Base-by-base conservation (phyloP, 495 filamentous ascomycete species). In the Talaromyces thailandensis region DNA sequence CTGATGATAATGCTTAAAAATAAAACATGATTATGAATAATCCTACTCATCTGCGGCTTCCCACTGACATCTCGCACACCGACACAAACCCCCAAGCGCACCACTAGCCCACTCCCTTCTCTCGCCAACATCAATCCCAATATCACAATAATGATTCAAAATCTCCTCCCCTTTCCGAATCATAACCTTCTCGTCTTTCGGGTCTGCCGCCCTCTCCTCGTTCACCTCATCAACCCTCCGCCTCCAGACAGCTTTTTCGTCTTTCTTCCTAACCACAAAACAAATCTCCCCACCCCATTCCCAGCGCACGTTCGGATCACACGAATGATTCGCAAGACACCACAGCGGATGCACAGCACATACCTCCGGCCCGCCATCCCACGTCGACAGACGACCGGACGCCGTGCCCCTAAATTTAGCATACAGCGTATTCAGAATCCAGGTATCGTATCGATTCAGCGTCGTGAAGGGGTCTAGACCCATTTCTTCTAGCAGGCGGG, bases 401-500 rank as follows among this genome's bases (percentile, higher is more conserved):
- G 94, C 93, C 0, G 92, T 94, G 45, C 91, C 93, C 8, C 94
- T 83, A 75, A 97, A 96, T 71, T 98, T 98, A 58, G 88, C 84
- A 72, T 92, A 94, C 6, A 96, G 81, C 0, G 93, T 96, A 71
- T 97, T 96, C 67, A 95, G 81, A 7, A 97, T 83, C 94, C 94
- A 98, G n/a, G 88, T 78, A 63, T 96, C 93, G 71, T 91, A 89
- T 16, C 77, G 68, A 0, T 71, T 72, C 29, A 88, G 77, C 2
- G 81, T 76, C 18, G 79, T 77, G 76, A 91, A 98, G 52, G 92
- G 89, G 67, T 96, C 87, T 11, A 96, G 79, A 60, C 90, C 89
- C 89, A 98, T 93, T 71, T 92, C 92, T 68, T 92, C 88, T 12
- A 98, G 82, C 16, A 97, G 78, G 63, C 96, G 90, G 25, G 92